These are phyloP conservation scores for Musa beccarii DNA, from an alignment of 176 grass and related monocot genomes.

Conservation along the genomic window DNA sequence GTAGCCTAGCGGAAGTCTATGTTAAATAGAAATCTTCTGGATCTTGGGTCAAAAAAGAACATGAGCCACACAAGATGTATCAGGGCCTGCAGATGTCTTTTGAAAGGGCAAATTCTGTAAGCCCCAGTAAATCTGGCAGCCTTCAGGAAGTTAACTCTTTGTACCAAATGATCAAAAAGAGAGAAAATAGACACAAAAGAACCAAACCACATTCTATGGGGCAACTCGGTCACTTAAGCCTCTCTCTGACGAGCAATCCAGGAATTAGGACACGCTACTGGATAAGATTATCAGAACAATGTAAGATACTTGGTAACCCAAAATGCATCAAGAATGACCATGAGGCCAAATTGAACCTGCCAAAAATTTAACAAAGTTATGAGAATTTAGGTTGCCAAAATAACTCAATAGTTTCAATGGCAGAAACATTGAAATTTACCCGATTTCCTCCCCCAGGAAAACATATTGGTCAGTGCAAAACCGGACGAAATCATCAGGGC, in stretches of 20 bases:
- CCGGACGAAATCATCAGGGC: conserved; percentile 8
- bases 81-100: background rate
- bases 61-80: background rate
- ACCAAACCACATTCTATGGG: background rate
- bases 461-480: conserved; percentile 1
- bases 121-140: background rate
- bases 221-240: background rate
- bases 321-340: conserved; percentile 3
- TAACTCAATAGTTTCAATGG: background rate
- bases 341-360: conserved; percentile 12
- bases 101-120: background rate
- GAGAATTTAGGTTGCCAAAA: background rate
- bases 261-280: background rate
- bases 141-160: background rate
- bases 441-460: conserved; percentile 1
- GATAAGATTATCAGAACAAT: background rate
- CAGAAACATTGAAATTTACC: conserved; percentile 28
- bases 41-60: background rate
- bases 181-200: background rate
- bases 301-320: conserved; percentile 1
- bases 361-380: conserved; percentile 10
- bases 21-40: background rate
- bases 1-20: background rate
- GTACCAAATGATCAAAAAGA: background rate
- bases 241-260: background rate